These are phyloP conservation scores for Penicillium expansum DNA, from an alignment of 2,329 filamentous ascomycete genomes.

Conservation along the genomic window DNA sequence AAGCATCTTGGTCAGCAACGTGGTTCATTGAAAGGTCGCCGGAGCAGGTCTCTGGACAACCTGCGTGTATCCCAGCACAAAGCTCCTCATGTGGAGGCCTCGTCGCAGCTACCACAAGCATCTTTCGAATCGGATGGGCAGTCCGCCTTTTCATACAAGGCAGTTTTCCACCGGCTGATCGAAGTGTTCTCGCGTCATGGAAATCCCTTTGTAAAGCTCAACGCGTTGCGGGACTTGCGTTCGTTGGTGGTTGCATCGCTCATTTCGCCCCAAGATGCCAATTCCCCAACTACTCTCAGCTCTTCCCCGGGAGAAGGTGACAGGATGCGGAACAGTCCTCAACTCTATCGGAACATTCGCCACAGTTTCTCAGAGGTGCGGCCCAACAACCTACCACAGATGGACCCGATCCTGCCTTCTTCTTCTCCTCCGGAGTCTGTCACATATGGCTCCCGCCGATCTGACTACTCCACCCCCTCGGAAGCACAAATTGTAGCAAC, in stretches of 20 bases:
- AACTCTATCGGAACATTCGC: constrained; percentile 21
- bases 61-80: constrained; percentile 12
- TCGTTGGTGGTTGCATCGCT: constrained; percentile 76
- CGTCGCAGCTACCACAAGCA: constrained; percentile 7
- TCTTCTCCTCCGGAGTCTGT: constrained; percentile 30
- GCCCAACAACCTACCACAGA: constrained; percentile 11
- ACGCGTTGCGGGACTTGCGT: constrained; percentile 77
- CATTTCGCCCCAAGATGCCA: constrained; percentile 52
- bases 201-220: constrained; percentile 82
- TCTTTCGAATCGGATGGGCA: constrained; percentile 24
- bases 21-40: constrained; percentile 23
- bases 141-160: constrained; percentile 69
- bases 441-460: constrained; percentile 35
- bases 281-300: neutral
- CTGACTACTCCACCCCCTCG: constrained; percentile 54
- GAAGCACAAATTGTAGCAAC: constrained; percentile 64
- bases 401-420: constrained; percentile 22
- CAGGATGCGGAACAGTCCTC: neutral
- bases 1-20: constrained; percentile 26
- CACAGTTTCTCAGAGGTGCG: constrained; percentile 35
- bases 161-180: constrained; percentile 75
- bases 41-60: constrained; percentile 37
- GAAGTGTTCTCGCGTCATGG: constrained; percentile 85
- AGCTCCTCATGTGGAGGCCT: neutral
- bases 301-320: constrained; percentile 1